These are phyloP conservation scores for Talaromyces sp. DNA, from an alignment of 2,329 filamentous ascomycete genomes.

Conservation along the genomic window DNA sequence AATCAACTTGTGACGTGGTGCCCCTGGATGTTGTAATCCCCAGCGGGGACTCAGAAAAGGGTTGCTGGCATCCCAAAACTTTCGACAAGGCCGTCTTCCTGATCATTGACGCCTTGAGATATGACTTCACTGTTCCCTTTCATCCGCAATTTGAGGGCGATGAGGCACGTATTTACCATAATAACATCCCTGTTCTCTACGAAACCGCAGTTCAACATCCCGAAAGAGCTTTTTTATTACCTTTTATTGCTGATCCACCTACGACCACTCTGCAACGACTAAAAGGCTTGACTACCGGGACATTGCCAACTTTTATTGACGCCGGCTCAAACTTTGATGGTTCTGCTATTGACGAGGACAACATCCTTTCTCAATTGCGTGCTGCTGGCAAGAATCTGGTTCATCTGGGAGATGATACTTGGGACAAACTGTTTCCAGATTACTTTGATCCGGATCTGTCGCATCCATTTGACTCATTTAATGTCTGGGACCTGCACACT, in stretches of 20 bases:
- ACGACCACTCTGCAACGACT: slow-evolving; percentile 88
- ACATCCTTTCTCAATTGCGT: slow-evolving; percentile 63
- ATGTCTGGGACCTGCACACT: slow-evolving; percentile 96
- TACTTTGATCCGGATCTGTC: slow-evolving; percentile 88
- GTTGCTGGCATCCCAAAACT: slow-evolving; percentile 94
- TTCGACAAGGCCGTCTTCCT: slow-evolving; percentile 91
- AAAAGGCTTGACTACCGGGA: slow-evolving; percentile 93
- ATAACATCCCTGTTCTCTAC: slow-evolving; percentile 82
- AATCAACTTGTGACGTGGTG: slow-evolving; percentile 65
- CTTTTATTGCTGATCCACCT: slow-evolving; percentile 95
- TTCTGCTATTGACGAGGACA: slow-evolving; percentile 92
- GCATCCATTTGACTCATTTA: slow-evolving; percentile 90
- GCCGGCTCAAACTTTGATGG: slow-evolving; percentile 93
- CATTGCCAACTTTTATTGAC: slow-evolving; percentile 90
- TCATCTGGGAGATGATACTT: slow-evolving; percentile 96
- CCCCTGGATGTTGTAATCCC: slow-evolving; percentile 52
- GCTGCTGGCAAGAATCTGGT: slow-evolving; percentile 72
- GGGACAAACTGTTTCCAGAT: slow-evolving; percentile 88
- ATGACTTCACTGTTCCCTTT: slow-evolving; percentile 91
- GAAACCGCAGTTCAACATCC: slow-evolving; percentile 73
- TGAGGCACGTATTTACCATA: slow-evolving; percentile 67
- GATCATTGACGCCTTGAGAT: slow-evolving; percentile 87
- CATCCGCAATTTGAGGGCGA: slow-evolving; percentile 45
- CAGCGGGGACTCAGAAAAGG: slow-evolving; percentile 48
- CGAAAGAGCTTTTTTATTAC: slow-evolving; percentile 79